phyloP scores from a whole-genome alignment of 176 grass and related monocot species.

The Cenchrus americanus region DNA sequence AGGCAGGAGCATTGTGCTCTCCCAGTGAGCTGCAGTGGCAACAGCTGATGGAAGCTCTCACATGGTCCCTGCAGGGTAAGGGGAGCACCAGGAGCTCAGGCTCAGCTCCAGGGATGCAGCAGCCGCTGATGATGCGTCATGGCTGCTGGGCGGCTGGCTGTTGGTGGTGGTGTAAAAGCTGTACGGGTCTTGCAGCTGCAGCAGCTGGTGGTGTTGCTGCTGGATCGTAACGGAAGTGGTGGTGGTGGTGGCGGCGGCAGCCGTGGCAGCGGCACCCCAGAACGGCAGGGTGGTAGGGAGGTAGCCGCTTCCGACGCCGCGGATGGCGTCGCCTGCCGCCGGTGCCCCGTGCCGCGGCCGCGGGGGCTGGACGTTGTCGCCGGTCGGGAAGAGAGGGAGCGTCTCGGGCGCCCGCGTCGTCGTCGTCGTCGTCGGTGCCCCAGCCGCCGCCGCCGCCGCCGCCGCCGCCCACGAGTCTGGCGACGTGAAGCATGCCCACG shows the following conservation, averaged over 20 bases:
- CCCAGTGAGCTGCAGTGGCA: background rate
- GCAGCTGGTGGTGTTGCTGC: conserved; percentile 34
- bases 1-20: background rate
- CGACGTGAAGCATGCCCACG: conserved; percentile 37
- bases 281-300: conserved; percentile 14
- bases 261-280: conserved; percentile 27
- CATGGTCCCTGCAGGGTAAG: conserved; percentile 57
- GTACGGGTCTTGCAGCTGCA: conserved; percentile 40
- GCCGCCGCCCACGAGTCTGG: conserved; percentile 11
- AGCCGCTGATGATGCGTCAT: conserved; percentile 25
- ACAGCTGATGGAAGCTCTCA: conserved; percentile 34
- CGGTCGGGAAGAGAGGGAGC: conserved; percentile 68
- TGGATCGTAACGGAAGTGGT: conserved; percentile 29
- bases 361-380: background rate
- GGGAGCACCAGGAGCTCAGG: conserved; percentile 56
- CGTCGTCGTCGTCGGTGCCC: background rate
- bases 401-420: conserved; percentile 51
- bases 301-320: background rate
- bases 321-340: background rate
- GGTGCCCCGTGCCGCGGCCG: background rate
- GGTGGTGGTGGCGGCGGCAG: background rate
- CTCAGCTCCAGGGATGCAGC: conserved; percentile 66
- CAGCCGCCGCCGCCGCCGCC: background rate
- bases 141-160: conserved; percentile 28
- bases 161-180: conserved; percentile 41